These are phyloP conservation scores for Populus deltoides DNA, from an alignment of 345 rosid species.

Conservation along the genomic window DNA sequence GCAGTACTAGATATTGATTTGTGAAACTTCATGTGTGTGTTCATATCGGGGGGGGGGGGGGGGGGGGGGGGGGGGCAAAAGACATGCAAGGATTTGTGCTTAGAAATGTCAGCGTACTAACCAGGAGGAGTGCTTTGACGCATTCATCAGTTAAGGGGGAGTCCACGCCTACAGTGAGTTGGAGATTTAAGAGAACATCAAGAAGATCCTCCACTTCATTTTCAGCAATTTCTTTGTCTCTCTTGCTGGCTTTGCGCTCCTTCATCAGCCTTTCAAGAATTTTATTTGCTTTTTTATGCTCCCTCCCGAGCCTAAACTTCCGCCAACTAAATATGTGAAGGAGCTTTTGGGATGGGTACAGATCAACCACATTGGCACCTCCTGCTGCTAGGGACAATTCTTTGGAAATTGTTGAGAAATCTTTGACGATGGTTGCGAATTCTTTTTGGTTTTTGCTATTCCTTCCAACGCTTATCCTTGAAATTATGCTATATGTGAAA, in stretches of 20 bases:
- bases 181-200: not conserved
- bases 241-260: not conserved
- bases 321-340: not conserved
- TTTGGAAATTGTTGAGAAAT: too few species aligned
- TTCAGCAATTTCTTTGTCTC: not conserved
- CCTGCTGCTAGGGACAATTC: not conserved
- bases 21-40: not conserved
- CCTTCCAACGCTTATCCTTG: not conserved
- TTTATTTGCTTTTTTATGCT: not conserved
- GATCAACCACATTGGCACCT: not conserved
- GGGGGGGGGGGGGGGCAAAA: too few species aligned
- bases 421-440: not conserved
- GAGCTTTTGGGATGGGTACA: not conserved
- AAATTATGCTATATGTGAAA: not conserved
- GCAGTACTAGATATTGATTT: too few species aligned
- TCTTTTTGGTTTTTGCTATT: not conserved
- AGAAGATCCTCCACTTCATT: not conserved
- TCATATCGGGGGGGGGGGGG: not conserved
- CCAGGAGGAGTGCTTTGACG: conserved; percentile 5
- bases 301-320: not conserved
- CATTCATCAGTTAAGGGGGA: not conserved
- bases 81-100: not conserved
- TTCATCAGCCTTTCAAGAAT: not conserved
- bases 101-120: not conserved
- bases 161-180: not conserved